Evolutionary conservation across 768 basidiomycete species (phyloP).

Genomic region (Mycena maculata): DNA sequence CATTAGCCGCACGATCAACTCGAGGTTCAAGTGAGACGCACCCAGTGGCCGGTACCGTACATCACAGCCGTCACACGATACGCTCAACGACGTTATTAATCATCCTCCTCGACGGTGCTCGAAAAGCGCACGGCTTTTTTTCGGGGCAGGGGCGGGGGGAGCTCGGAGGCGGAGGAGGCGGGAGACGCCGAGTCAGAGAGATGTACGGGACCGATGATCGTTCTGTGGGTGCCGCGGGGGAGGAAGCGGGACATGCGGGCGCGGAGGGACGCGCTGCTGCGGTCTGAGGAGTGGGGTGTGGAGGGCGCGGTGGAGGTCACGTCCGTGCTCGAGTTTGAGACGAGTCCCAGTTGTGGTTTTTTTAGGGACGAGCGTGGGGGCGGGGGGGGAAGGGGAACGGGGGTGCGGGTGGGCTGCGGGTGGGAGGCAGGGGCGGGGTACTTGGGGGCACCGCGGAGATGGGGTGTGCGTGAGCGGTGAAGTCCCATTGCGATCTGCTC

Average conservation of each 20-base stretch:
- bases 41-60: no score
- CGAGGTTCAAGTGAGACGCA: no score
- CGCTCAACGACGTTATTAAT: not conserved
- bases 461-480: slow-evolving; percentile 31
- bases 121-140: slow-evolving; percentile 37
- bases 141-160: slow-evolving; percentile 16
- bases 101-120: slow-evolving; percentile 29
- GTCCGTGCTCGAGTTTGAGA: slow-evolving; percentile 28
- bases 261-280: slow-evolving; percentile 30
- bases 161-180: slow-evolving; percentile 30
- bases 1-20: no score
- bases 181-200: slow-evolving; percentile 41
- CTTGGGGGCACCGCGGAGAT: slow-evolving; percentile 17
- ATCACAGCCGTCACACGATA: no score
- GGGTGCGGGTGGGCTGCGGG: slow-evolving; percentile 21
- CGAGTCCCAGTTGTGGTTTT: slow-evolving; percentile 27
- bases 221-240: slow-evolving; percentile 62
- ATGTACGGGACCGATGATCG: no score
- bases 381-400: slow-evolving; percentile 16
- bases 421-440: slow-evolving; percentile 31
- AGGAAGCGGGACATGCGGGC: slow-evolving; percentile 50
- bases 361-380: slow-evolving; percentile 34
- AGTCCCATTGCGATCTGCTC: slow-evolving; percentile 37
- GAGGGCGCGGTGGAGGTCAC: slow-evolving; percentile 31
- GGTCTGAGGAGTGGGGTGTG: slow-evolving; percentile 32